Base-by-base conservation (phyloP, 2,329 filamentous ascomycete genomes). In the Magnaporthiopsis rhizophila region DNA sequence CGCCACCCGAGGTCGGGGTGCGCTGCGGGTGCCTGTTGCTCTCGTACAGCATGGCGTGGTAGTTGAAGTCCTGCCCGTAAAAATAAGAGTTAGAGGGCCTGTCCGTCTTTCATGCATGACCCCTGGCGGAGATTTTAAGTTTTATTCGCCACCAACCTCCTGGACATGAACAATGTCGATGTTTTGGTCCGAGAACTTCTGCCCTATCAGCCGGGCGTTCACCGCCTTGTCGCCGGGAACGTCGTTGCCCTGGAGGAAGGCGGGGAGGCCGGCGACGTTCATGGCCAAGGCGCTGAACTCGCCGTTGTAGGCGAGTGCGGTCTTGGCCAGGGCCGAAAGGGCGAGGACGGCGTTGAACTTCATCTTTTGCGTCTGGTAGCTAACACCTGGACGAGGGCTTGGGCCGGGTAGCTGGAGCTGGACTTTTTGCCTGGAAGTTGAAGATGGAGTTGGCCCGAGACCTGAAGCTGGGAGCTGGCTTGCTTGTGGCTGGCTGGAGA, bases 121-220 rank as follows among this genome's bases (percentile, higher is more conserved):
- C 38, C 38, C 38, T 21, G 45, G 3, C 45, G n/a, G 34, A 12
- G 34, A 8, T 13, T 3, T 11, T 7, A 9, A 8, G 61, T 15
- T 61, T 58, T 58, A 3, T 58, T 15, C 12, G 57, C 26, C 30
- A 58, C 67, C 30, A 66, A 81, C 81, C 77, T 89, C 87, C 72
- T 90, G 87, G 18, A 87, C 76, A 67, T 90, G 80, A 71, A 89
- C 85, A 34, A 89, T 74, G 68, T 87, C 84, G 74, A 84, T 87
- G 64, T 75, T 79, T 65, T 86, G 82, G 69, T 83, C 67, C 6
- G 82, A 76, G 68, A 89, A 84, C 63, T 81, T 77, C 5, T 77
- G 71, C 0, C 87, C 87, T 61, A 89, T 87, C 34, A 74, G 72
- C 12, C 76, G 76, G 1, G 85, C 78, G 72, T 89, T 89, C 8